Evolutionary conservation across 2,329 filamentous ascomycete species (phyloP).

Genomic region (Ophiocordyceps camponoti-leonardi): DNA sequence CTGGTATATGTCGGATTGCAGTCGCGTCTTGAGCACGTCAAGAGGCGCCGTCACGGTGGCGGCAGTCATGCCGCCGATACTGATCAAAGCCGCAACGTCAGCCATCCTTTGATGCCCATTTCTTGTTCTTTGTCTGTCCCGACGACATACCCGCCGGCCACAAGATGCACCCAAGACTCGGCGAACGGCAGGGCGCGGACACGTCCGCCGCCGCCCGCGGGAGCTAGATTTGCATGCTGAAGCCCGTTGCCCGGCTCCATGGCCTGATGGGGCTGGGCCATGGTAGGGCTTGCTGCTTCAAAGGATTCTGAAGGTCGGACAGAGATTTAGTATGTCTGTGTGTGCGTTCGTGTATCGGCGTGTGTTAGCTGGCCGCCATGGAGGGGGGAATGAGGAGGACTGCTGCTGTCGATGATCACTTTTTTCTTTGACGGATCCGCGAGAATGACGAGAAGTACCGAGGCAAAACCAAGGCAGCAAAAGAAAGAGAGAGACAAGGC

Average conservation of each 20-base stretch:
- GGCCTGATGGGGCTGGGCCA: not conserved
- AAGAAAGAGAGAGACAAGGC: too few relatives aligned
- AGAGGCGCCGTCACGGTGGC: constrained; percentile 87
- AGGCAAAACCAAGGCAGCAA: too few relatives aligned
- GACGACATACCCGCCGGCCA: constrained; percentile 64
- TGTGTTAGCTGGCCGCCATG: too few relatives aligned
- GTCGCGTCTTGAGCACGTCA: constrained; percentile 80
- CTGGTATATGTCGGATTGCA: constrained; percentile 93
- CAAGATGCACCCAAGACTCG: constrained; percentile 82
- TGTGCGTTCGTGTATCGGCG: too few relatives aligned
- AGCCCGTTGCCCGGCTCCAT: not conserved
- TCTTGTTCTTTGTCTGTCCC: not conserved
- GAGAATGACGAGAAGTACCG: too few relatives aligned
- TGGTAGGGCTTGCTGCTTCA: not conserved
- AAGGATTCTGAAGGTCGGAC: too few relatives aligned
- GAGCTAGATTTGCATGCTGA: not conserved
- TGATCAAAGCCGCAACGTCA: constrained; percentile 18
- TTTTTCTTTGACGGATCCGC: too few relatives aligned
- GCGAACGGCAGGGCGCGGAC: constrained; percentile 30
- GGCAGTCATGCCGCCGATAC: constrained; percentile 77
- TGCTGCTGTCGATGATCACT: too few relatives aligned
- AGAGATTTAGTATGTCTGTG: too few relatives aligned
- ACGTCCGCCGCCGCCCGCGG: not conserved
- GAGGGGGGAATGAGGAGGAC: too few relatives aligned
- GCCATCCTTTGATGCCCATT: not conserved